phyloP scores from a whole-genome alignment of 129 eudicot species.

The Artemisia argyi region DNA sequence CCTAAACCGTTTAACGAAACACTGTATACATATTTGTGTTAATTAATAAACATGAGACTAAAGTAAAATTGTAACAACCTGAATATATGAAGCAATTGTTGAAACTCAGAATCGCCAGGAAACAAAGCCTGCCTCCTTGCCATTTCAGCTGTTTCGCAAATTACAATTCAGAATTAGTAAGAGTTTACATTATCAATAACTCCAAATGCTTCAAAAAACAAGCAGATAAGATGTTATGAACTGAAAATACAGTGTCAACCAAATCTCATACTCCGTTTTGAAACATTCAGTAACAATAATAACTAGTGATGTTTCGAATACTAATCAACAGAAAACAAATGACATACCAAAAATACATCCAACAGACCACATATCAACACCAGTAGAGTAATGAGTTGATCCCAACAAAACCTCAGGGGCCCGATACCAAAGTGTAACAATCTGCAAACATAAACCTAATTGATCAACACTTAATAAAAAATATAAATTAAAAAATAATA shows the following conservation, averaged over 20 bases:
- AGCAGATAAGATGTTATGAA: too few species aligned
- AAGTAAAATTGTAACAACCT: conserved; percentile 42
- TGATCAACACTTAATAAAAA: neutral
- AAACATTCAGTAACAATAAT: too few species aligned
- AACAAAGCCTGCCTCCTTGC: conserved; percentile 89
- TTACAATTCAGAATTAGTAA: conserved; percentile 3
- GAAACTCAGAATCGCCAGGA: conserved; percentile 98
- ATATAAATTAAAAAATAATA: neutral
- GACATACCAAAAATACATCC: conserved; percentile 79
- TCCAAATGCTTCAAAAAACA: too few species aligned
- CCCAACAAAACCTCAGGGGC: conserved; percentile 94
- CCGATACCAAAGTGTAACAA: conserved; percentile 93
- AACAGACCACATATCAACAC: conserved; percentile 97
- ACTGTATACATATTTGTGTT: too few species aligned
- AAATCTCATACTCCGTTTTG: too few species aligned
- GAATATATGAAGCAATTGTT: conserved; percentile 88
- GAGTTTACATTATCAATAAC: neutral
- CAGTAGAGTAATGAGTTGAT: conserved; percentile 70
- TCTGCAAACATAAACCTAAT: conserved; percentile 36
- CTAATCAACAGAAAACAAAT: neutral
- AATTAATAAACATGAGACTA: neutral
- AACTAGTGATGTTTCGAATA: neutral
- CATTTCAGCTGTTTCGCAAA: conserved; percentile 78
- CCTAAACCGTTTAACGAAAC: neutral
- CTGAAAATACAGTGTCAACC: too few species aligned